Base-by-base conservation (phyloP, 1,284 basidiomycete species). In the Boletus semigastroideus region DNA sequence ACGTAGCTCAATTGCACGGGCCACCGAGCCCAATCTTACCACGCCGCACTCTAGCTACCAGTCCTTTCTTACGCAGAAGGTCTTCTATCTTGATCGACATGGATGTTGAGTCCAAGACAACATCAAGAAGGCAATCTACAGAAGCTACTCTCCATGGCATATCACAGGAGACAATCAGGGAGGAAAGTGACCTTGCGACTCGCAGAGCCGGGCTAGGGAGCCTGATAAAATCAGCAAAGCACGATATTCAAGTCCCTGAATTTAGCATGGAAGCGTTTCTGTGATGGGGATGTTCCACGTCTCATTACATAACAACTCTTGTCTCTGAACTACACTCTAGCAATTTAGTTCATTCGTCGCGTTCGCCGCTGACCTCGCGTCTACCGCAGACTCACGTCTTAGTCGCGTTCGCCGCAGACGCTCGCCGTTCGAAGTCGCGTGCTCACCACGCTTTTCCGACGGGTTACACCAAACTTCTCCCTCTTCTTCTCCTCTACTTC, bases 11-110 rank as follows among this genome's bases (percentile, higher is more conserved):
- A 17, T 25, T 20, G 5, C 51, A 52, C 36, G 42, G 17, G 4
- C 76, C 77, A 22, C 69, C 74, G 20, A 78, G 75, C 55, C 74
- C 77, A 19, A 66, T 69, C 20, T 68, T 67, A 20, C 52, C 57
- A 27, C 78, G 79, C 33, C 72, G 76, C 22, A 73, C 77, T 46
- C 84, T 84, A 64, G 74, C 83, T 39, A 70, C 84, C 5, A 77
- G 79, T 51, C 77, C 78, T 12, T 74, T 71, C 27, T 63, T 81
- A 52, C 80, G 82, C 41, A 78, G 85, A 38, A 76, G 79, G 44
- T 80, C 87, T 1, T 87, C 87, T 14, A 90, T 93, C 58, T 65
- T 90, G 61, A 94, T 94, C 63, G 92, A 94, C 70, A 92, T 94
- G 81, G 89, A 92, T 53, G 77, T 92, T n/a, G 72, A 78, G 16